These are phyloP conservation scores for Solanum bukasovii DNA, from an alignment of 257 asterid species.

Conservation along the genomic window DNA sequence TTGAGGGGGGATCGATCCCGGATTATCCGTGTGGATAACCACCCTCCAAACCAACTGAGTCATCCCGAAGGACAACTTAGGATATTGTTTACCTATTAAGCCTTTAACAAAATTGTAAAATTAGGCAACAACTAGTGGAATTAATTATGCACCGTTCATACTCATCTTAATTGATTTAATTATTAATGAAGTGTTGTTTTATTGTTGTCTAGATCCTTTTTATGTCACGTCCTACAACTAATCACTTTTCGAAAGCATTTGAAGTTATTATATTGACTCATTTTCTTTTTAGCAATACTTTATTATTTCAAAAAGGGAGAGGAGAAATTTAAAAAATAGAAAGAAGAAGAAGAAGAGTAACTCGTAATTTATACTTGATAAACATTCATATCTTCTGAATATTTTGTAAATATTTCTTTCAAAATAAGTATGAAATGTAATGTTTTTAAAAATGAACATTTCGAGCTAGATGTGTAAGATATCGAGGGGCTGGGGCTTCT, in stretches of 20 bases:
- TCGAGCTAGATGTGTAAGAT: too few species aligned
- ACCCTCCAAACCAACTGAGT: too few species aligned
- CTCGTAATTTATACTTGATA: not conserved
- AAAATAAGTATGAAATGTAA: not conserved
- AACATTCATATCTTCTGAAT: not conserved
- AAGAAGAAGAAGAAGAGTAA: not conserved
- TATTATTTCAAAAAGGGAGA: not conserved
- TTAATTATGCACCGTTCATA: not conserved
- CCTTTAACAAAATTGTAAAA: not conserved
- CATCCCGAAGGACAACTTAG: too few species aligned
- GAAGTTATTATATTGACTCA: not conserved
- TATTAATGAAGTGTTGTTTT: not conserved
- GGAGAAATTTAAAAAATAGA: not conserved
- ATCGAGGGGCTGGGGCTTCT: too few species aligned
- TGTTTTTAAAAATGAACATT: too few species aligned
- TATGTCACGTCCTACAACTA: not conserved
- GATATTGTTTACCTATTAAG: too few species aligned
- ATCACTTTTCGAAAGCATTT: not conserved
- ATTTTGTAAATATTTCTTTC: not conserved
- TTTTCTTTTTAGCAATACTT: not conserved
- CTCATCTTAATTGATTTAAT: not conserved
- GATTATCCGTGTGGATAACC: too few species aligned
- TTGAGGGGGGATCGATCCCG: too few species aligned
- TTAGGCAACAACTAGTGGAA: not conserved
- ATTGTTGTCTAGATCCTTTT: not conserved